These are phyloP conservation scores for Ligustrum vulgare DNA, from an alignment of 257 asterid species.

Conservation along the genomic window DNA sequence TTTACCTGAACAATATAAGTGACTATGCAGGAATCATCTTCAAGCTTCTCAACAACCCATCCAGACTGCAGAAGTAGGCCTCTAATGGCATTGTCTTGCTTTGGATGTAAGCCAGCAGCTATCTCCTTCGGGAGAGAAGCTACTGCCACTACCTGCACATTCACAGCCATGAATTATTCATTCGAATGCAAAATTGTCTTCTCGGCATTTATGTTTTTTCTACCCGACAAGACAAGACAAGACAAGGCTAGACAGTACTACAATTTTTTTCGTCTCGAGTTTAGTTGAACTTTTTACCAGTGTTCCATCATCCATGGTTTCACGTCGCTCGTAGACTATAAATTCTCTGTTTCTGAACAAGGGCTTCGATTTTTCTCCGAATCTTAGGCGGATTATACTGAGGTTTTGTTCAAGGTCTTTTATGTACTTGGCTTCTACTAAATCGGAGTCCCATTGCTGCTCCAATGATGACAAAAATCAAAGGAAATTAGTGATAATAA, in stretches of 20 bases:
- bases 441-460: constrained; percentile 89
- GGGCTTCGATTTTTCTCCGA: constrained; percentile 79
- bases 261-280: neutral
- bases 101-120: constrained; percentile 84
- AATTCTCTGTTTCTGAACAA: constrained; percentile 87
- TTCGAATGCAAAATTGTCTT: neutral
- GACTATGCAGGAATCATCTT: constrained; percentile 80
- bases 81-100: constrained; percentile 73
- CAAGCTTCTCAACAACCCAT: constrained; percentile 91
- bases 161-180: neutral
- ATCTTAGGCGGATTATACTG: constrained; percentile 73
- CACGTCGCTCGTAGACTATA: constrained; percentile 80
- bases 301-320: constrained; percentile 93
- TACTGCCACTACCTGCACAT: constrained; percentile 78
- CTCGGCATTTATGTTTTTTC: no score
- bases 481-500: neutral
- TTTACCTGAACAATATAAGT: constrained; percentile 86
- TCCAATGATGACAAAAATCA: neutral
- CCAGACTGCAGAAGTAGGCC: constrained; percentile 82
- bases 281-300: constrained; percentile 33
- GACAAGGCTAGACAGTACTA: neutral
- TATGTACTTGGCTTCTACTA: constrained; percentile 74
- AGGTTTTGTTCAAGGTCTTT: constrained; percentile 76
- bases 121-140: constrained; percentile 93
- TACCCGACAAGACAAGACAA: neutral